Percentiles rank a stretch among this genome's conserved stretches.
Conservation (phyloP, 148 eudicot genomes). For the Rheum nobile region DNA sequence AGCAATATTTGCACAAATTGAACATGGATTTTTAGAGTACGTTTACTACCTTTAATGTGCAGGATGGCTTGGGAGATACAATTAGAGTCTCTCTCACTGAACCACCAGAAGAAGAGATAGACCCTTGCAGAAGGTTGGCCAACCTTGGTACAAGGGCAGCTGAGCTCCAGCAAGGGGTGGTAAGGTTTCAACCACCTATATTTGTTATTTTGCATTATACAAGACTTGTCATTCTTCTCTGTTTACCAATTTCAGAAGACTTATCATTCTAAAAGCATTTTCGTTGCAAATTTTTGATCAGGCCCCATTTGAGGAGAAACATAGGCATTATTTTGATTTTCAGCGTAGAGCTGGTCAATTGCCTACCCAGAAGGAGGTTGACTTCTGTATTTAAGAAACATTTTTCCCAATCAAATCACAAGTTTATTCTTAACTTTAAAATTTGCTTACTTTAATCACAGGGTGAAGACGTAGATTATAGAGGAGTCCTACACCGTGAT, state of each 20-base stretch:
- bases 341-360: slow-evolving; percentile 87
- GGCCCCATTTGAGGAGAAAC: slow-evolving; percentile 94
- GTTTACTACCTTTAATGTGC: not conserved
- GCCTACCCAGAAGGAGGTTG: slow-evolving; percentile 84
- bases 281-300: slow-evolving; percentile 18
- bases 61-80: slow-evolving; percentile 99
- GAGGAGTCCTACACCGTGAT: slow-evolving; percentile 97
- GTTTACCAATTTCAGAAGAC: too few species aligned
- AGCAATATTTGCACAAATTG: not conserved
- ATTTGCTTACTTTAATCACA: slow-evolving; percentile 14
- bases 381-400: not conserved
- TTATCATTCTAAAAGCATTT: not conserved
- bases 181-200: slow-evolving; percentile 21
- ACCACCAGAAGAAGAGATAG: slow-evolving; percentile 94
- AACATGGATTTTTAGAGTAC: not conserved
- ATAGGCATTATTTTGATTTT: slow-evolving; percentile 88
- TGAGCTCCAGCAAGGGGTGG: slow-evolving; percentile 91
- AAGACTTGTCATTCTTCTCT: not conserved
- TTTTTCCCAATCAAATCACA: not conserved
- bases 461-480: slow-evolving; percentile 94
- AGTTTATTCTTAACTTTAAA: not conserved
- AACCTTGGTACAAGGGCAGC: slow-evolving; percentile 79
- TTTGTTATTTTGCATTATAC: not conserved
- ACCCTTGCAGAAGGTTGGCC: slow-evolving; percentile 90
- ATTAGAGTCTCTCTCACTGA: slow-evolving; percentile 94